Evolutionary conservation across 2,329 filamentous ascomycete genomes (phyloP).

Genomic region (Bipolaris cookei): DNA sequence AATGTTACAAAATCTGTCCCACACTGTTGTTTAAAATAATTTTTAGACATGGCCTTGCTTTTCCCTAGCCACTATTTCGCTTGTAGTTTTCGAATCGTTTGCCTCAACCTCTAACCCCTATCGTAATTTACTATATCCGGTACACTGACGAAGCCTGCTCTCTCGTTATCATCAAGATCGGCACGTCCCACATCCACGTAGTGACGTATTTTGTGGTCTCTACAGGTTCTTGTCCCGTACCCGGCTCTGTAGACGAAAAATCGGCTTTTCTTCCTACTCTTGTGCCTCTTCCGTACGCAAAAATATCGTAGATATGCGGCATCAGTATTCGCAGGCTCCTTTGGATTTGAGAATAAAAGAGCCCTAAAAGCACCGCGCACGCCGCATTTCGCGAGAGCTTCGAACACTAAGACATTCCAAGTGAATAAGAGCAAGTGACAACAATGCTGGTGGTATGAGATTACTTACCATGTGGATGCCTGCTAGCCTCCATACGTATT

Average conservation of each 20-base stretch:
- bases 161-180: conserved; percentile 3
- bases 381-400: conserved; percentile 2
- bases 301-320: background rate
- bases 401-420: background rate
- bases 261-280: conserved; percentile 1
- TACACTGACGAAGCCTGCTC: background rate
- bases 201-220: background rate
- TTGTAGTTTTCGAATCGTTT: background rate
- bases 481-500: no score
- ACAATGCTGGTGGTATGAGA: background rate
- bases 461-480: background rate
- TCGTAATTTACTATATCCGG: background rate
- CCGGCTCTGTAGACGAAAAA: conserved; percentile 2
- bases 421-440: background rate
- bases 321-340: background rate
- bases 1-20: background rate
- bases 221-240: background rate
- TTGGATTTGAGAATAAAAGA: background rate
- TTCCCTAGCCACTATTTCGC: background rate
- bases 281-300: conserved; percentile 2
- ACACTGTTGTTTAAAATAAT: background rate
- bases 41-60: background rate
- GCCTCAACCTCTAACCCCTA: background rate
- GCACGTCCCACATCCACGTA: conserved; percentile 3
- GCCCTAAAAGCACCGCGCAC: background rate